phyloP scores from a whole-genome alignment of 805 yeast genomes.

The Ogataea populi-albae region DNA sequence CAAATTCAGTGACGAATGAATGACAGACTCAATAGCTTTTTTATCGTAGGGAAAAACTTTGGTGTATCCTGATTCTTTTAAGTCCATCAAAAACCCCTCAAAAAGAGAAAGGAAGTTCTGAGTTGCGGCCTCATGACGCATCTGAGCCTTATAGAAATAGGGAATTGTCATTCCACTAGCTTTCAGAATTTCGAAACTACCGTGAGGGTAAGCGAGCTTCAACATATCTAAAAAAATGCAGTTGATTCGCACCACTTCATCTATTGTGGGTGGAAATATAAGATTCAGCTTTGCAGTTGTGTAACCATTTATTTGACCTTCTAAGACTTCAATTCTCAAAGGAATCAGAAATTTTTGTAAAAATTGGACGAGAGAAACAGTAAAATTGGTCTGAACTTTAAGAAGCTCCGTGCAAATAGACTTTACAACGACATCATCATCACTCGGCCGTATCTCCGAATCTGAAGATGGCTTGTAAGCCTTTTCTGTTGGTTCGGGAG shows the following conservation, averaged over 20 bases:
- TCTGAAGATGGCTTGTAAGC: conserved; percentile 60
- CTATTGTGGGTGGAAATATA: conserved; percentile 91
- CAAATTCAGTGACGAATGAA: conserved; percentile 69
- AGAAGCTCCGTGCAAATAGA: conserved; percentile 66
- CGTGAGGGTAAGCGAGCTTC: conserved; percentile 61
- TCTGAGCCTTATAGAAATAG: conserved; percentile 87
- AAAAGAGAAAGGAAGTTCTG: conserved; percentile 53
- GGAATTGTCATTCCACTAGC: conserved; percentile 85
- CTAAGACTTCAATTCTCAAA: conserved; percentile 64
- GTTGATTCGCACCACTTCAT: conserved; percentile 87
- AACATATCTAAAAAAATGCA: conserved; percentile 79
- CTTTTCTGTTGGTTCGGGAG: conserved; percentile 81
- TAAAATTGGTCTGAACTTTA: conserved; percentile 68
- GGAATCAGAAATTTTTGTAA: conserved; percentile 79
- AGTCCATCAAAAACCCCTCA: conserved; percentile 38
- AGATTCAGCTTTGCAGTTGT: conserved; percentile 69
- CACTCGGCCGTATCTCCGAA: conserved; percentile 14
- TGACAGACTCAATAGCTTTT: conserved; percentile 55
- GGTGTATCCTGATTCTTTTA: conserved; percentile 29
- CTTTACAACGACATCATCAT: conserved; percentile 37
- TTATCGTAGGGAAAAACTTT: conserved; percentile 39
- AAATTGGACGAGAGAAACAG: conserved; percentile 68
- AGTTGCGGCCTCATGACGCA: conserved; percentile 92
- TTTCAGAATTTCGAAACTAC: conserved; percentile 70
- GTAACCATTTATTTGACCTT: conserved; percentile 47